Evolutionary conservation across 106 monocot genomes (phyloP), one percentile per base, ranked within the genome.

Genomic region (Acanthochlamys bracteata): DNA sequence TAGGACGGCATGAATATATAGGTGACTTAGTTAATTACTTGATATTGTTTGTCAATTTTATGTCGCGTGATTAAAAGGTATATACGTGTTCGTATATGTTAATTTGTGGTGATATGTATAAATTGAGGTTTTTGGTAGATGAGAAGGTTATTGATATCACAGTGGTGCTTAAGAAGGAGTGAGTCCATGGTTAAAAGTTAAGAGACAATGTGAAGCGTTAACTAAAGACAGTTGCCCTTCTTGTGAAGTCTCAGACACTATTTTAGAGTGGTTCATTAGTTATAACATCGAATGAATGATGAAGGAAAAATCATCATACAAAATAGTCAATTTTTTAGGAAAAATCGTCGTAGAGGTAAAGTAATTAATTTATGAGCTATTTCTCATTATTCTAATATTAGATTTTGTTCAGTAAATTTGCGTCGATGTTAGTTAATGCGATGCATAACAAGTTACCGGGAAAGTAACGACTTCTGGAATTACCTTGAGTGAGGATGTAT

Each of bases 401-500:
- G 7, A 70, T 8, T 4, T 40, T 0, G 12, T 11, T 12, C 39
- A 0, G 11, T 25, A 4, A 3, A 19, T 41, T 25, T 0, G 4
- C 1, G 7, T 16, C 15, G 21, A 20, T 45, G 7, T 23, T 8
- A 20, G n/a, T 1, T 20, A 11, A 10, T 7, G 16, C 11, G 7
- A 20, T 68, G 21, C 20, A 17, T 26, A 25, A 4, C 64, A 78
- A 72, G 58, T 73, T 26, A 68, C 49, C 15, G 62, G 73, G 57
- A 78, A 78, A 51, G 39, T 56, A 13, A 63, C 73, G 16, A 39
- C 26, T 19, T 49, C 63, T 33, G 78, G 78, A 33, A 46, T 73
- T 41, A 17, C 11, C 22, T 16, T 78, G 22, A 73, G 73, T 24
- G 64, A 73, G n/a, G 78, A 78, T 58, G 69, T 78, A 1, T 20